Percentiles rank a stretch among this genome's conserved stretches.
Evolutionary conservation across 2,329 filamentous ascomycete genomes (phyloP).

Genomic region (Phyllosticta citriasiana): DNA sequence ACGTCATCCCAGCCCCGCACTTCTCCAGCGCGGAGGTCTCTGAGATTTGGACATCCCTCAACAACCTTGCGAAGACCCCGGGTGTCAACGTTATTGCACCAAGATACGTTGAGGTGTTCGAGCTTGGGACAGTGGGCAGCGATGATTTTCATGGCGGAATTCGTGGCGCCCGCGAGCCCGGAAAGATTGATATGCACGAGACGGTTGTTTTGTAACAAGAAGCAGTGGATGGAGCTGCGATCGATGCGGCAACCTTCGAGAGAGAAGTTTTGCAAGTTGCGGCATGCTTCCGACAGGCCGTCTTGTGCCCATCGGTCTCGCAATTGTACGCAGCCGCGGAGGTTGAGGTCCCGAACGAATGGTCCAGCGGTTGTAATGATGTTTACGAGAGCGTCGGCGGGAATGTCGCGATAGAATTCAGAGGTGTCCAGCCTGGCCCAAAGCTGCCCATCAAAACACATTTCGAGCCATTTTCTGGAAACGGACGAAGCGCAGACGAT

Average conservation of each 20-base stretch:
- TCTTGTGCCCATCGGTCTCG: slow-evolving; percentile 69
- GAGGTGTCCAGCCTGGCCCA: slow-evolving; percentile 78
- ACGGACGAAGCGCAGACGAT: slow-evolving; percentile 69
- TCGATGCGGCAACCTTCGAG: slow-evolving; percentile 86
- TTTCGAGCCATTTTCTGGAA: slow-evolving; percentile 65
- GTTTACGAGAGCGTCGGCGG: slow-evolving; percentile 70
- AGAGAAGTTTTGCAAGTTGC: slow-evolving; percentile 77
- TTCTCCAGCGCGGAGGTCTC: slow-evolving; percentile 73
- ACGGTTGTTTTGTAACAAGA: slow-evolving; percentile 64
- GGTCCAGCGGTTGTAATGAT: slow-evolving; percentile 79
- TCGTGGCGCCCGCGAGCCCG: slow-evolving; percentile 68
- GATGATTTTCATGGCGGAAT: slow-evolving; percentile 78
- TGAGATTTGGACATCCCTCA: slow-evolving; percentile 60
- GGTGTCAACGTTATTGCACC: slow-evolving; percentile 81
- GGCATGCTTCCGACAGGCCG: slow-evolving; percentile 71
- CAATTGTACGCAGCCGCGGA: slow-evolving; percentile 84
- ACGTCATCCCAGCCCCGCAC: slow-evolving; percentile 68
- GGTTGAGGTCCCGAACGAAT: slow-evolving; percentile 82
- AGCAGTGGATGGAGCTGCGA: slow-evolving; percentile 65
- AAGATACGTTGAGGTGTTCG: slow-evolving; percentile 81
- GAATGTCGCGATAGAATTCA: slow-evolving; percentile 79
- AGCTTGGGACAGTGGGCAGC: slow-evolving; percentile 69
- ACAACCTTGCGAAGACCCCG: slow-evolving; percentile 64
- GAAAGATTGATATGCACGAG: slow-evolving; percentile 81
- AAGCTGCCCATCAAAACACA: slow-evolving; percentile 90